Base-by-base conservation (phyloP, 169 alveolate genomes). In the Plasmodium coatneyi region DNA sequence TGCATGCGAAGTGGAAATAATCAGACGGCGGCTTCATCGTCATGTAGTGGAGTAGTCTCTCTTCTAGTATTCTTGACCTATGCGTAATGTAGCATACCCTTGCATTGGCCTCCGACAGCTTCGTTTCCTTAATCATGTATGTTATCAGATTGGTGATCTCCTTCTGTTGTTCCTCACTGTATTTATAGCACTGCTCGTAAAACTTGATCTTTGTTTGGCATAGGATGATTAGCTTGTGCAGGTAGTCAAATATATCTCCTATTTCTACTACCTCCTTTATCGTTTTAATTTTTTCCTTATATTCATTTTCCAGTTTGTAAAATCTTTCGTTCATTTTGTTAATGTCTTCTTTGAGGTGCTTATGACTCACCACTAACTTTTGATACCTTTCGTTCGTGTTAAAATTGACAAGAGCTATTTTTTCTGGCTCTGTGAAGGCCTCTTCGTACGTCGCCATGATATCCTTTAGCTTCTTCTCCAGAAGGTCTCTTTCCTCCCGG, bases 201-300 rank as follows among this genome's bases (percentile, higher is more conserved):
- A 74, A 84, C 28, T 84, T 84, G 52, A 84, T 84, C 52, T 84
- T 84, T 0, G 93, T 84, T 16, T 84, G 93, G 54, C 93, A 84
- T 9, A 84, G 43, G 36, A 84, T 30, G 41, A 84, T 54, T 84
- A 84, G 41, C 41, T 84, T 84, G 79, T 84, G 93, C 39, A 84
- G 80, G 79, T 84, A 84, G 79, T 84, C 93, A 46, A 84, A 84
- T 5, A 84, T 84, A 16, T 84, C 93, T 34, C 93, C 93, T n/a
- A 84, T 84, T 72, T 84, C 93, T n/a, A 84, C 80, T 16, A 84
- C 80, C 70, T 84, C 93, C 74, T 84, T 84, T 66, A 84, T 84
- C 28, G 74, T 84, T 84, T 74, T 84, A 25, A 84, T 41, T 84
- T 84, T 84, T n/a, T 84, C 86, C 34, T 72, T 84, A 84, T 84